phyloP scores from a whole-genome alignment of 768 basidiomycete genomes.

The Suillus cothurnatus region DNA sequence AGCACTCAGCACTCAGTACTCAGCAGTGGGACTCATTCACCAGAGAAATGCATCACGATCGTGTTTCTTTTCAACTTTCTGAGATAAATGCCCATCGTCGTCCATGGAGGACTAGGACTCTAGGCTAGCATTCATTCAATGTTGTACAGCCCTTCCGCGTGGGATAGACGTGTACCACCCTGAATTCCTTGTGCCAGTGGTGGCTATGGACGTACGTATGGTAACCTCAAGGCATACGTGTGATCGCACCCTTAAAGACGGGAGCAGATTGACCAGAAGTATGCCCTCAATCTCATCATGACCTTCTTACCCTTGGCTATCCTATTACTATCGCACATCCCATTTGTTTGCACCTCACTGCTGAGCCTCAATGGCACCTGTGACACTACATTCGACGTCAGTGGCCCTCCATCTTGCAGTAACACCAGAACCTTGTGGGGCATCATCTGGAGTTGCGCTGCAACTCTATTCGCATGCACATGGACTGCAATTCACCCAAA shows the following conservation, averaged over 20 bases:
- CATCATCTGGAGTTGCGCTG: slow-evolving; percentile 31
- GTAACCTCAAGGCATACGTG: too few relatives aligned
- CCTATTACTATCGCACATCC: not conserved
- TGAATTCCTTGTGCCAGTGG: too few relatives aligned
- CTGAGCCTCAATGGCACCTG: not conserved
- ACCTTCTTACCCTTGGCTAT: not conserved
- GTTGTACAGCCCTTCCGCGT: too few relatives aligned
- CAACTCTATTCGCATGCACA: slow-evolving; percentile 31
- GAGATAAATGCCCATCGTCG: too few relatives aligned
- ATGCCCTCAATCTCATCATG: not conserved
- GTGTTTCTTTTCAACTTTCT: too few relatives aligned
- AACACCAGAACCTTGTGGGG: slow-evolving; percentile 32
- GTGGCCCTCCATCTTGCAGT: not conserved
- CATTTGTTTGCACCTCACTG: not conserved
- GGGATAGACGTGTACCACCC: too few relatives aligned
- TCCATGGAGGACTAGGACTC: too few relatives aligned
- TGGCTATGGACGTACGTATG: too few relatives aligned
- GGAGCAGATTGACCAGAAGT: not conserved
- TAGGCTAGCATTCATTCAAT: too few relatives aligned
- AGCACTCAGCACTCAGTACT: too few relatives aligned
- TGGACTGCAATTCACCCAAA: slow-evolving; percentile 36
- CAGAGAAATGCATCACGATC: too few relatives aligned
- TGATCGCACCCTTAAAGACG: not conserved
- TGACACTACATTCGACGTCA: not conserved
- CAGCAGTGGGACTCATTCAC: too few relatives aligned